phyloP scores from a whole-genome alignment of 108 stramenopile species.

The Skeletonema grethae region DNA sequence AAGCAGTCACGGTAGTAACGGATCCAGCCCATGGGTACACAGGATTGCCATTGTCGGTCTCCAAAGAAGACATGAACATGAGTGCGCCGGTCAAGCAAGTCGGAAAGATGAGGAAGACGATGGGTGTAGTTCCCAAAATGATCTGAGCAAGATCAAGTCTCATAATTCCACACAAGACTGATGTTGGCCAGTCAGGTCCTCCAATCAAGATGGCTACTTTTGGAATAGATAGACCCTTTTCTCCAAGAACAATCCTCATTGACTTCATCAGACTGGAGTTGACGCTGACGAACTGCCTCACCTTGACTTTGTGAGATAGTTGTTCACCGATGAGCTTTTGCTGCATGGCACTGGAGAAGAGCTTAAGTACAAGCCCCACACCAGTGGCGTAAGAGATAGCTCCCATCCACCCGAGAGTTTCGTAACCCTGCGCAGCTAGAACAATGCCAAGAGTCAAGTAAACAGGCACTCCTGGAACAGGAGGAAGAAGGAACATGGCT shows the following conservation, averaged over 20 bases:
- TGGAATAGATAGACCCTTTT: conserved; percentile 36
- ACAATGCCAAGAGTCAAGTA: conserved; percentile 71
- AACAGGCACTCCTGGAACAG: conserved; percentile 70
- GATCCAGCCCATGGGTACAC: conserved; percentile 37
- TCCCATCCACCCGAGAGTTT: conserved; percentile 43
- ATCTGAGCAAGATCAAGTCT: conserved; percentile 38
- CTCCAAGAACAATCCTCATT: conserved; percentile 29
- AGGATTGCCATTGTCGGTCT: conserved; percentile 18
- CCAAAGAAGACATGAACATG: conserved; percentile 29
- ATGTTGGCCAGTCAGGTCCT: conserved; percentile 66
- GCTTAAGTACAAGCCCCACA: conserved; percentile 54
- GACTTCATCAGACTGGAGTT: conserved; percentile 45
- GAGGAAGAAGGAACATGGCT: conserved; percentile 65
- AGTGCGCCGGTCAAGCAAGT: conserved; percentile 49
- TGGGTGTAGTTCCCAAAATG: conserved; percentile 49
- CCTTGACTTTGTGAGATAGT: conserved; percentile 46
- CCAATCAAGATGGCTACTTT: conserved; percentile 52
- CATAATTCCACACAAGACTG: conserved; percentile 57
- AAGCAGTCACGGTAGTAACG: conserved; percentile 25
- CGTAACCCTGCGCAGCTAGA: conserved; percentile 45
- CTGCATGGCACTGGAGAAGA: conserved; percentile 58
- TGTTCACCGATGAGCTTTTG: conserved; percentile 69
- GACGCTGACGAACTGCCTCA: conserved; percentile 57
- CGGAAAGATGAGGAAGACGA: conserved; percentile 50
- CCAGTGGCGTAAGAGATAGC: conserved; percentile 45